A percentile compares a stretch with the other conserved stretches of the same genome.
phyloP scores from a whole-genome alignment of 2,329 filamentous ascomycete genomes.

The Cytospora piceae region DNA sequence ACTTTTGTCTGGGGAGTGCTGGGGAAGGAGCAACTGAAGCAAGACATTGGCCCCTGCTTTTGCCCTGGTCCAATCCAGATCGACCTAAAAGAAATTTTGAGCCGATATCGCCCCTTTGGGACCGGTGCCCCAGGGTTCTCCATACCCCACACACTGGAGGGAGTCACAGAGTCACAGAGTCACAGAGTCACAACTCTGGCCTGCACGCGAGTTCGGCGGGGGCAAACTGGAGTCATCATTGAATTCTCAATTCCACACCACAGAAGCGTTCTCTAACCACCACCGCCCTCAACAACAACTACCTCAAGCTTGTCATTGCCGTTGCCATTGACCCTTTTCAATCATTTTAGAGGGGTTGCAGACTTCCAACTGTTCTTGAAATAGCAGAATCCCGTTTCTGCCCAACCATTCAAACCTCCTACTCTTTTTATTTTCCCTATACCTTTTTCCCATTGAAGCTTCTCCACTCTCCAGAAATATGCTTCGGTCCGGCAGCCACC shows the following conservation, averaged over 20 bases:
- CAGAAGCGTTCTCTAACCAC: background rate
- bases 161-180: too few species aligned
- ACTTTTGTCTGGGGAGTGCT: too few species aligned
- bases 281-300: background rate
- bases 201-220: constrained; percentile 1
- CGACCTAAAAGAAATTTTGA: constrained; percentile 3
- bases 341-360: constrained; percentile 13
- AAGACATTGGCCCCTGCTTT: too few species aligned
- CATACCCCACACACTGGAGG: background rate
- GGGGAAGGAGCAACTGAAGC: too few species aligned
- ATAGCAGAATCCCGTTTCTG: background rate
- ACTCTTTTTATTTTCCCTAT: constrained; percentile 6
- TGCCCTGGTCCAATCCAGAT: background rate
- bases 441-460: constrained; percentile 14
- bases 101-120: background rate
- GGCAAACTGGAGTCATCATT: constrained; percentile 2
- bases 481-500: constrained; percentile 51
- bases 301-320: background rate
- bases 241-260: background rate
- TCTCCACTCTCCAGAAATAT: constrained; percentile 40
- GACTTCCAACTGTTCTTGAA: background rate
- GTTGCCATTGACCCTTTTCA: constrained; percentile 13
- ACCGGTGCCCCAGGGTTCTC: background rate
- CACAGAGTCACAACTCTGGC: background rate
- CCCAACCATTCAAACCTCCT: background rate